Percentiles rank a stretch among this genome's conserved stretches.
phyloP scores from a whole-genome alignment of 2,329 filamentous ascomycete genomes.

The Pezicula neosporulosa region DNA sequence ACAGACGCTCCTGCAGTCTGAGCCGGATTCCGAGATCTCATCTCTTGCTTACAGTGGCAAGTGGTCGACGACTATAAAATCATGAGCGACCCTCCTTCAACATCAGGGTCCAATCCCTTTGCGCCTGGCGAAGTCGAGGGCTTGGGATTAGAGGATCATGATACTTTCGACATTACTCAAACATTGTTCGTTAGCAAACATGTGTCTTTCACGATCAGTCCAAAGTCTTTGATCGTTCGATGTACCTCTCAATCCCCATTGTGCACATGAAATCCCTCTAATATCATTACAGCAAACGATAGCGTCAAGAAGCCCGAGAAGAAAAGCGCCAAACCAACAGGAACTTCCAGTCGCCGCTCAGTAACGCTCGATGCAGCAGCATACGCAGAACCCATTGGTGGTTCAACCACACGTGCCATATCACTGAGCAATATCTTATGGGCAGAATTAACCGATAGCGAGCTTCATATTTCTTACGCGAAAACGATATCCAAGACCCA shows the following conservation, averaged over 20 bases:
- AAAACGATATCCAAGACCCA: slow-evolving; percentile 47
- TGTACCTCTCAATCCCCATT: background rate
- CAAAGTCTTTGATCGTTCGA: background rate
- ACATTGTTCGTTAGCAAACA: background rate
- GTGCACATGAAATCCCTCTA: background rate
- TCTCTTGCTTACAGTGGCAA: too few species aligned
- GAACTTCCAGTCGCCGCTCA: background rate
- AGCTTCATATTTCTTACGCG: slow-evolving; percentile 69
- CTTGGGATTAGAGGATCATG: background rate
- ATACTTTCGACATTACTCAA: too few species aligned
- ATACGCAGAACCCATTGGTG: background rate
- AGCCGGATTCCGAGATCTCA: too few species aligned
- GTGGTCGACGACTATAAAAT: too few species aligned
- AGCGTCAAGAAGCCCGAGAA: background rate
- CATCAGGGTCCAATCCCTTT: background rate
- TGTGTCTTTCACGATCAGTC: background rate
- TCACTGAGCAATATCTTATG: slow-evolving; percentile 79
- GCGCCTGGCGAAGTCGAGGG: background rate
- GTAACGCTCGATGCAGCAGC: slow-evolving; percentile 1
- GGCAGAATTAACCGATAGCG: slow-evolving; percentile 58
- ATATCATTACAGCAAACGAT: background rate
- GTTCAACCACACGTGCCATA: slow-evolving; percentile 38
- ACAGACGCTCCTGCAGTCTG: too few species aligned
- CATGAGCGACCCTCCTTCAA: too few species aligned
- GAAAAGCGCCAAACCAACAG: background rate